Evolutionary conservation across 164 flowering plant species (phyloP), one percentile per base, ranked within the genome.

Genomic region (Nymphaea colorata): DNA sequence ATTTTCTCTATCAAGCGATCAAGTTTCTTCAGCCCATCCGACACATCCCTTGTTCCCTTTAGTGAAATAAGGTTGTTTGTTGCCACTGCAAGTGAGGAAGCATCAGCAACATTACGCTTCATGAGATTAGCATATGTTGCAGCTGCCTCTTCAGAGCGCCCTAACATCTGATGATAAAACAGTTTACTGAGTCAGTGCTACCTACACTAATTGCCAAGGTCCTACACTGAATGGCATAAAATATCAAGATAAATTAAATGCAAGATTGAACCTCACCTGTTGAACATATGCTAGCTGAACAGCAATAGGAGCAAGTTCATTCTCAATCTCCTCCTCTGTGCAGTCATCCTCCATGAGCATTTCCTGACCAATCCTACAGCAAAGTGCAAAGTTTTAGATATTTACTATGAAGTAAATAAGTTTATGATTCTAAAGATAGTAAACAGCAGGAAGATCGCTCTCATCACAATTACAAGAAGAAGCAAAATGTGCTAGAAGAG

Each of bases 221-320:
- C 14, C 57, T 15, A 8, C 14, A 51, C 8, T 10, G 57, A 10
- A 51, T 51, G 14, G 57, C 15, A 3, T 8, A 51, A 5, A 51
- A 3, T 3, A 51, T 8, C 8, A 51, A 15, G 57, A 51, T 51
- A 10, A 51, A 15, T 25, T 25, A 25, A 25, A 25, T 25, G 36
- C 36, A 25, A 25, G 36, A 25, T 25, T 25, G 36, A 25, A 25
- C 8, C 18, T 67, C 72, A 94, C 99, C 96, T 90, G 99, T 72
- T 80, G 86, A 74, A 90, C 96, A 83, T 87, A 91, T 57, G 96
- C 99, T 77, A 94, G 75, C 81, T 91, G 98, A 60, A 91, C 96
- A 74, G 85, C 75, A 67, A 94, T 80, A n/a, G 98, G 96, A 61
- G 96, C 87, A 79, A 94, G 81, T 77, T 94, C 99, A 71, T 73